A percentile compares a stretch with the other conserved stretches of the same genome.
Evolutionary conservation across 371 early-diverging fungal genomes (phyloP).

Genomic region (Syncephalastrum contaminatum): DNA sequence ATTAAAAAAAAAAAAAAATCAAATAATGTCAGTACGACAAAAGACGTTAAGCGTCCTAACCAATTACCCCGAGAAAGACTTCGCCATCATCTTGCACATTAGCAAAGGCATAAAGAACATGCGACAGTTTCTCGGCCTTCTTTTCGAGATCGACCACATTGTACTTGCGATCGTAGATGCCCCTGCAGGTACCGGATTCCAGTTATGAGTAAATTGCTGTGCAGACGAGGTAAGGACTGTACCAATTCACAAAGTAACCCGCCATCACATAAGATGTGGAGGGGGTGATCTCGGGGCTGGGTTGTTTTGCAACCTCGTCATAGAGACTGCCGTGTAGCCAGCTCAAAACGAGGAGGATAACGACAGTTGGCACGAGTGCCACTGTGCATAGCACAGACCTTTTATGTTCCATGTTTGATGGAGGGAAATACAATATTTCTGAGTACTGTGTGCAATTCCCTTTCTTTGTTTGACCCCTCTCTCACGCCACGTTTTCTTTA

Average conservation of each 20-base stretch:
- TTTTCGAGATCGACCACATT: conserved; percentile 56
- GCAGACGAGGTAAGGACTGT: background rate
- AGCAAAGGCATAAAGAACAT: conserved; percentile 88
- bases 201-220: conserved; percentile 4
- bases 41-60: background rate
- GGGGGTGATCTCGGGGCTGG: conserved; percentile 4
- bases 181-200: conserved; percentile 38
- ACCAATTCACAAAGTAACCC: conserved; percentile 41
- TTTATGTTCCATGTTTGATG: no score
- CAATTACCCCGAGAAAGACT: conserved; percentile 56
- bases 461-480: no score
- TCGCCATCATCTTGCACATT: conserved; percentile 68
- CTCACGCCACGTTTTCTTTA: no score
- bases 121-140: conserved; percentile 60
- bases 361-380: conserved; percentile 25
- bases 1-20: background rate
- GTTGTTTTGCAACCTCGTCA: conserved; percentile 8
- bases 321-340: conserved; percentile 26
- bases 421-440: no score
- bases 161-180: conserved; percentile 69
- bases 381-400: conserved; percentile 13
- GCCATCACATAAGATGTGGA: conserved; percentile 29
- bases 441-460: no score
- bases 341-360: conserved; percentile 25
- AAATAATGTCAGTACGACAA: background rate